These are phyloP conservation scores for Fusarium subtropicale DNA, from an alignment of 2,329 filamentous ascomycete genomes.

Conservation along the genomic window DNA sequence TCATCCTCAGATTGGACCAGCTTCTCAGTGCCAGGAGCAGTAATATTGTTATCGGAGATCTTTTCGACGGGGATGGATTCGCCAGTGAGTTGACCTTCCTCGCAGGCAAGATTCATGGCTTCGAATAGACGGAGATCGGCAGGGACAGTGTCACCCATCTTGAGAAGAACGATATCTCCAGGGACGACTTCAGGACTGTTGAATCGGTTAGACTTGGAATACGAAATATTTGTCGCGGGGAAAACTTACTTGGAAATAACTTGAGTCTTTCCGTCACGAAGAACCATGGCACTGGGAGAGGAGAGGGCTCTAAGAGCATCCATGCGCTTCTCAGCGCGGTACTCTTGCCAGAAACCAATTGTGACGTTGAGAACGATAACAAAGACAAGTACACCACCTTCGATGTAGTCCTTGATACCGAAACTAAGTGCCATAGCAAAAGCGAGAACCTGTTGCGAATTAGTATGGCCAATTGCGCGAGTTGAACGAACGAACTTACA, in stretches of 20 bases:
- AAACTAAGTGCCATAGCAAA: slow-evolving; percentile 81
- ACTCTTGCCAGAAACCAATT: slow-evolving; percentile 75
- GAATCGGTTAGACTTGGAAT: slow-evolving; percentile 23
- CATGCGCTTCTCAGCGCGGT: slow-evolving; percentile 74
- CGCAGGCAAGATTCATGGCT: slow-evolving; percentile 82
- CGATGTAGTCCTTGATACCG: slow-evolving; percentile 74
- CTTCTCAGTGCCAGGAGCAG: slow-evolving; percentile 59
- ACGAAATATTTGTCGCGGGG: background rate
- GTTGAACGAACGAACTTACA: slow-evolving; percentile 55
- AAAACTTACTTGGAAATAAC: slow-evolving; percentile 67
- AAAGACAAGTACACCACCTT: slow-evolving; percentile 73
- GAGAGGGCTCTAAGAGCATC: slow-evolving; percentile 71
- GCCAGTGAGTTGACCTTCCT: slow-evolving; percentile 81
- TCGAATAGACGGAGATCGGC: slow-evolving; percentile 78
- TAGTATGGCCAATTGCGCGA: background rate
- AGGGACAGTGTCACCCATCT: slow-evolving; percentile 79
- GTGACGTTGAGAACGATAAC: slow-evolving; percentile 77
- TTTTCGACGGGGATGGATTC: slow-evolving; percentile 80
- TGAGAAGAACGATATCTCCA: slow-evolving; percentile 76
- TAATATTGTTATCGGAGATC: slow-evolving; percentile 63
- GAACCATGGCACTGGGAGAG: slow-evolving; percentile 71
- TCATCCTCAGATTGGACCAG: slow-evolving; percentile 58
- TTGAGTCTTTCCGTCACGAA: slow-evolving; percentile 68
- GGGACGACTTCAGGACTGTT: slow-evolving; percentile 72
- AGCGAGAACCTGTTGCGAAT: slow-evolving; percentile 71